phyloP scores from a whole-genome alignment of 2,329 filamentous ascomycete genomes.

The Cercospora citrullina region DNA sequence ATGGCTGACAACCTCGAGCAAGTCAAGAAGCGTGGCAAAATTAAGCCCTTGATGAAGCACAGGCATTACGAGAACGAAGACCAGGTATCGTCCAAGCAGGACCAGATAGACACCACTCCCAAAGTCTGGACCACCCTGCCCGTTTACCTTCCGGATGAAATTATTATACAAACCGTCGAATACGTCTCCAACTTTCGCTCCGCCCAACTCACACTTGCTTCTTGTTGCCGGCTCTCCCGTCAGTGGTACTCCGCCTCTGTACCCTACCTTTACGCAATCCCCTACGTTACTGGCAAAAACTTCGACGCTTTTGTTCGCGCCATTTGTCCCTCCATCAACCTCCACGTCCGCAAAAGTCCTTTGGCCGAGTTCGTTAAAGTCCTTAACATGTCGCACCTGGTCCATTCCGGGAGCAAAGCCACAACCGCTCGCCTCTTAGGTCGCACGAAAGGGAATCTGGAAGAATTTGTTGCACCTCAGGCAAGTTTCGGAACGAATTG shows the following conservation, averaged over 20 bases:
- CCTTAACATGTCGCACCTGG: constrained; percentile 56
- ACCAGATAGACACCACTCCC: constrained; percentile 6
- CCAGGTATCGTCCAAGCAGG: constrained; percentile 3
- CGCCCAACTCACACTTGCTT: constrained; percentile 51
- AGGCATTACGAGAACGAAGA: constrained; percentile 12
- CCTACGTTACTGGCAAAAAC: constrained; percentile 53
- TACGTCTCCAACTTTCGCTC: constrained; percentile 42
- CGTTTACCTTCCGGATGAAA: constrained; percentile 55
- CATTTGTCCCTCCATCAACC: constrained; percentile 55
- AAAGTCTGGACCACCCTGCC: constrained; percentile 28
- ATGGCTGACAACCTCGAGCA: constrained; percentile 41
- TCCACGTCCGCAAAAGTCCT: constrained; percentile 51
- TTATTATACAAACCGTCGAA: constrained; percentile 53
- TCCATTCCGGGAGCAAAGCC: constrained; percentile 60
- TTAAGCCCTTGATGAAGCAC: constrained; percentile 14
- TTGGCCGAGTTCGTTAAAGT: constrained; percentile 53
- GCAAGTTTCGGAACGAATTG: constrained; percentile 59
- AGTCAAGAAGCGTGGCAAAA: constrained; percentile 22
- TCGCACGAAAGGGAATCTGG: constrained; percentile 53
- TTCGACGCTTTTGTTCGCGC: constrained; percentile 57
- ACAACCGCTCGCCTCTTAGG: constrained; percentile 58
- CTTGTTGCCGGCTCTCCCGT: constrained; percentile 54
- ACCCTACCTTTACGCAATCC: constrained; percentile 53
- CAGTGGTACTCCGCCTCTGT: constrained; percentile 60
- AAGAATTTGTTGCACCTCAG: constrained; percentile 59